Percentiles rank a stretch among this genome's conserved stretches.
Conservation (phyloP, 768 basidiomycete genomes). For the Hydnomerulius pinastri region DNA sequence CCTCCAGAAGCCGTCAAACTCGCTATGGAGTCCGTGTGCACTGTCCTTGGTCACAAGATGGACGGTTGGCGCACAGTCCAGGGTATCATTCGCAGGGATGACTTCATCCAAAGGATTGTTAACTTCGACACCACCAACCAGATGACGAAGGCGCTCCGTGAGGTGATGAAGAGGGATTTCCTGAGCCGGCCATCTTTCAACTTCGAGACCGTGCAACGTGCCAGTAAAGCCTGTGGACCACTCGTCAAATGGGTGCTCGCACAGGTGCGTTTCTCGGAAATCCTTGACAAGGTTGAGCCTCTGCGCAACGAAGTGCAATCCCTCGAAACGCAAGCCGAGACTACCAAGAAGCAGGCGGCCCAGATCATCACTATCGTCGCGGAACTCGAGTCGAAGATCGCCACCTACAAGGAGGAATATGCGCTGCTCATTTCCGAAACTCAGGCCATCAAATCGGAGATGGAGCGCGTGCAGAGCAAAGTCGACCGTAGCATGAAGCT, state of each 20-base stretch:
- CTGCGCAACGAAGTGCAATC: slow-evolving; percentile 94
- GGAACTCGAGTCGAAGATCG: slow-evolving; percentile 91
- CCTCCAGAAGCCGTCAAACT: slow-evolving; percentile 97
- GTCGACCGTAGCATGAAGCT: slow-evolving; percentile 97
- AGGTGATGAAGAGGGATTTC: slow-evolving; percentile 91
- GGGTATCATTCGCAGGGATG: slow-evolving; percentile 92
- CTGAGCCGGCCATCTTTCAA: slow-evolving; percentile 88
- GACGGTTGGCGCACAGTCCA: slow-evolving; percentile 97
- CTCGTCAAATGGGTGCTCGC: slow-evolving; percentile 98
- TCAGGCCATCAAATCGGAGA: slow-evolving; percentile 94
- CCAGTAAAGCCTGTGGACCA: slow-evolving; percentile 96
- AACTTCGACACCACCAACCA: slow-evolving; percentile 90
- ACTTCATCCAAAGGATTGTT: slow-evolving; percentile 95
- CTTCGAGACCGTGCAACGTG: slow-evolving; percentile 92
- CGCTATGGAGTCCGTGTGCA: slow-evolving; percentile 99
- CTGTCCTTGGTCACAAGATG: slow-evolving; percentile 92
- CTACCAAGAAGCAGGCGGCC: slow-evolving; percentile 90
- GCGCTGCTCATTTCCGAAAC: slow-evolving; percentile 95
- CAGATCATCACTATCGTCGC: slow-evolving; percentile 91
- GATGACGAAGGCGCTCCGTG: slow-evolving; percentile 88
- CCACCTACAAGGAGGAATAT: slow-evolving; percentile 95
- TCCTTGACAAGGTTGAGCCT: slow-evolving; percentile 95
- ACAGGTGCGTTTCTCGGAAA: slow-evolving; percentile 96
- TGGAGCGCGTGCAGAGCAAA: slow-evolving; percentile 97
- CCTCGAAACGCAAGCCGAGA: slow-evolving; percentile 88